Evolutionary conservation across 805 yeast genomes (phyloP).

Genomic region (Pichia deserticola): DNA sequence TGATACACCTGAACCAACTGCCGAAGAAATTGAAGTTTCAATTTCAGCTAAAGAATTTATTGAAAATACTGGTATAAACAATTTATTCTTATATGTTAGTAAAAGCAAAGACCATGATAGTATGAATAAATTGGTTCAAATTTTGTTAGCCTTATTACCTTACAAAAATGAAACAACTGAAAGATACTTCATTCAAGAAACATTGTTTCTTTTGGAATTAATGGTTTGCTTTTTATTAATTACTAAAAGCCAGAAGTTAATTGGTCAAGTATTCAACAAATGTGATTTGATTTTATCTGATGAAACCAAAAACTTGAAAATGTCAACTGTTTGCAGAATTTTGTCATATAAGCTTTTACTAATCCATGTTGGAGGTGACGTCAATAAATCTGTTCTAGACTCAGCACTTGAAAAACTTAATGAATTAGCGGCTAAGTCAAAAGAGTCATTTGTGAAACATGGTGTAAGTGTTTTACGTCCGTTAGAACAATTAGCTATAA

Average conservation of each 20-base stretch:
- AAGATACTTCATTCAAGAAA: slow-evolving; percentile 22
- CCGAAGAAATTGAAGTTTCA: slow-evolving; percentile 85
- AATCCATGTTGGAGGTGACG: slow-evolving; percentile 30
- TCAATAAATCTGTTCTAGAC: slow-evolving; percentile 16
- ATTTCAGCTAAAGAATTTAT: slow-evolving; percentile 78
- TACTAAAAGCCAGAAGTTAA: slow-evolving; percentile 21
- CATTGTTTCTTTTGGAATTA: slow-evolving; percentile 26
- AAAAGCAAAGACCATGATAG: slow-evolving; percentile 27
- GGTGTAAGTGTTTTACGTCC: slow-evolving; percentile 41
- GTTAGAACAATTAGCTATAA: slow-evolving; percentile 40
- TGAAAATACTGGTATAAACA: slow-evolving; percentile 54
- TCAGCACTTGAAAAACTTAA: slow-evolving; percentile 21
- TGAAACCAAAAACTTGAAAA: slow-evolving; percentile 20
- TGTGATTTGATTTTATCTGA: slow-evolving; percentile 21
- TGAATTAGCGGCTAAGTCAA: slow-evolving; percentile 20
- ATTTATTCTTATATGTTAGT: slow-evolving; percentile 47
- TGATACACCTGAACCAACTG: slow-evolving; percentile 86
- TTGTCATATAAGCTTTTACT: slow-evolving; percentile 46
- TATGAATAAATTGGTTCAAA: slow-evolving; percentile 28
- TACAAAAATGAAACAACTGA: slow-evolving; percentile 22
- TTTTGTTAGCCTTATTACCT: slow-evolving; percentile 31
- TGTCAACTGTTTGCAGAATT: slow-evolving; percentile 31
- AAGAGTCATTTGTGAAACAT: slow-evolving; percentile 37
- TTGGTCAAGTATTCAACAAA: slow-evolving; percentile 15
- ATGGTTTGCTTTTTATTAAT: slow-evolving; percentile 27